phyloP scores from a whole-genome alignment of 768 basidiomycete genomes.

The Rossbeevera mucosa region DNA sequence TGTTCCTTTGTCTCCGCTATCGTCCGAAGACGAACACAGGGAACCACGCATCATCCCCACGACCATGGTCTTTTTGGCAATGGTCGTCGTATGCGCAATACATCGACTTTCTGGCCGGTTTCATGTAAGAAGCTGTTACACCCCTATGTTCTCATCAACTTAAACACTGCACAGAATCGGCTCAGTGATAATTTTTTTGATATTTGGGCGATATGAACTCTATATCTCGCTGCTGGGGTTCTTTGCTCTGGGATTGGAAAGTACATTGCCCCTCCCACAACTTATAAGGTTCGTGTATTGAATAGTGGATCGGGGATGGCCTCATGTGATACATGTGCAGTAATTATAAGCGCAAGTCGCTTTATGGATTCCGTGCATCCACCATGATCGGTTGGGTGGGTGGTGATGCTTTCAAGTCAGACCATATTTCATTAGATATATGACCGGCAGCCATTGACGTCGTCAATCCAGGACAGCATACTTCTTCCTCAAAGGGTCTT shows the following conservation, averaged over 20 bases:
- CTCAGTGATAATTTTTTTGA: slow-evolving; percentile 69
- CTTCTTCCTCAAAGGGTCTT: slow-evolving; percentile 69
- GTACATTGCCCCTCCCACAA: slow-evolving; percentile 82
- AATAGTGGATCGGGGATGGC: slow-evolving; percentile 4
- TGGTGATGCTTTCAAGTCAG: slow-evolving; percentile 82
- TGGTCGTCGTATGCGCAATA: slow-evolving; percentile 76
- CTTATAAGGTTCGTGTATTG: slow-evolving; percentile 55
- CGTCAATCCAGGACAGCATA: slow-evolving; percentile 56
- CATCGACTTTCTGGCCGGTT: slow-evolving; percentile 75
- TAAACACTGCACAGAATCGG: slow-evolving; percentile 41
- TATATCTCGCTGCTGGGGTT: slow-evolving; percentile 70
- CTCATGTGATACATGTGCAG: slow-evolving; percentile 37
- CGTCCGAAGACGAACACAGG: slow-evolving; percentile 59
- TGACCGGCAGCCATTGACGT: slow-evolving; percentile 15
- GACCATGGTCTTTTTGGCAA: slow-evolving; percentile 81
- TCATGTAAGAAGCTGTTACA: slow-evolving; percentile 48
- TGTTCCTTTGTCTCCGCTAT: slow-evolving; percentile 80
- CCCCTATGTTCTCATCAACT: slow-evolving; percentile 8
- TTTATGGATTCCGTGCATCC: slow-evolving; percentile 82
- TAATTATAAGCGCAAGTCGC: slow-evolving; percentile 71
- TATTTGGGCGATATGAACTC: slow-evolving; percentile 57
- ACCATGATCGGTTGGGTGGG: slow-evolving; percentile 81
- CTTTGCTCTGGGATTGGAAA: slow-evolving; percentile 76
- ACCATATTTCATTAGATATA: slow-evolving; percentile 7
- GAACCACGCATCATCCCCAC: slow-evolving; percentile 50